Evolutionary conservation across 805 yeast genomes (phyloP).

Genomic region (Yamadazyma scolyti): DNA sequence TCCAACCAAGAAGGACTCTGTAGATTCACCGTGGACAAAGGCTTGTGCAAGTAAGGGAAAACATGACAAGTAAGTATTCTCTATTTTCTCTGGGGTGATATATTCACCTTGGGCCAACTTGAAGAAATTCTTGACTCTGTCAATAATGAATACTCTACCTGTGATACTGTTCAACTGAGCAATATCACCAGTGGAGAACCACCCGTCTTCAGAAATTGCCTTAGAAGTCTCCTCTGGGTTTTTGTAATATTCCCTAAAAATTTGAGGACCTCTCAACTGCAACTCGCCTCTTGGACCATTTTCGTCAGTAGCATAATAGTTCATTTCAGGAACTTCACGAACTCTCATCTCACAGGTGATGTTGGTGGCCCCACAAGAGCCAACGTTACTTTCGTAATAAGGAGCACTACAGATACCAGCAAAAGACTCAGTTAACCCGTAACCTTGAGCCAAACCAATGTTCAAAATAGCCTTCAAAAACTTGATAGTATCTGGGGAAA

Average conservation of each 20-base stretch:
- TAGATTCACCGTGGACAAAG: constrained; percentile 63
- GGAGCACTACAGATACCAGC: constrained; percentile 47
- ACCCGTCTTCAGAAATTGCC: constrained; percentile 45
- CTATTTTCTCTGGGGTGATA: constrained; percentile 74
- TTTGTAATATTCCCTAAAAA: constrained; percentile 50
- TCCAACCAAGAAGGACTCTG: constrained; percentile 54
- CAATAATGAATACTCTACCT: constrained; percentile 59
- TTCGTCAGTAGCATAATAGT: constrained; percentile 31
- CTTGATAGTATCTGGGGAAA: constrained; percentile 55
- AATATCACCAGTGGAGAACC: constrained; percentile 60
- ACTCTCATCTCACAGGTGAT: constrained; percentile 51
- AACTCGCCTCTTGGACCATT: constrained; percentile 49
- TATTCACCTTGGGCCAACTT: constrained; percentile 55
- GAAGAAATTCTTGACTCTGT: constrained; percentile 77
- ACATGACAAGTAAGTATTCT: constrained; percentile 54
- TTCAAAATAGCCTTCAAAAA: constrained; percentile 60
- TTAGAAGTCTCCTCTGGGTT: constrained; percentile 47
- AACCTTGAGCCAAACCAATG: constrained; percentile 61
- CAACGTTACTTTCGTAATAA: constrained; percentile 39
- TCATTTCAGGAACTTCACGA: constrained; percentile 65
- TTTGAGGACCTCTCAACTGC: constrained; percentile 54
- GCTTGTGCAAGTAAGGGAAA: constrained; percentile 50
- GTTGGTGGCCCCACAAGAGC: constrained; percentile 42
- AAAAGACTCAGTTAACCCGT: constrained; percentile 66
- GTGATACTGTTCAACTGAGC: constrained; percentile 19